phyloP scores from a whole-genome alignment of 306 rosid species.

The Fagus sylvatica region DNA sequence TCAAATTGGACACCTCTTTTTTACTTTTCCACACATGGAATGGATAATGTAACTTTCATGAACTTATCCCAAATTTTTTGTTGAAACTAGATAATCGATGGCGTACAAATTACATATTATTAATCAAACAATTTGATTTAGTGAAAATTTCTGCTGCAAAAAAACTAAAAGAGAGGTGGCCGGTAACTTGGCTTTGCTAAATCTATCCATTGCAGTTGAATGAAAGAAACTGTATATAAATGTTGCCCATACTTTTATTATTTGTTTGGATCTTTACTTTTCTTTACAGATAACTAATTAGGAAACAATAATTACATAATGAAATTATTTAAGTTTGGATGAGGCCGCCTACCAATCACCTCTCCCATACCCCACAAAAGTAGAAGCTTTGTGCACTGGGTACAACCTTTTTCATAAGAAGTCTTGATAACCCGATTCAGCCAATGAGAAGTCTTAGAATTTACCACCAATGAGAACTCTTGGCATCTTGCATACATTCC shows the following conservation, averaged over 20 bases:
- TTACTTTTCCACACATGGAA: not conserved
- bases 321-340: not conserved
- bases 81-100: not conserved
- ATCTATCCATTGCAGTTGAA: not conserved
- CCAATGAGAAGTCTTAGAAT: not conserved
- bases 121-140: not conserved
- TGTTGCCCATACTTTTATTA: not conserved
- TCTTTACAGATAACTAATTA: not conserved
- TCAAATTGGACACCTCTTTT: not conserved
- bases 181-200: not conserved
- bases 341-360: no score
- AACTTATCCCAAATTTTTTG: not conserved
- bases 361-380: no score
- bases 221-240: not conserved
- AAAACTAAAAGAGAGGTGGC: not conserved
- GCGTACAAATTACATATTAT: not conserved
- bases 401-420: not conserved
- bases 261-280: not conserved
- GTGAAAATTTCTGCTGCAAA: no score
- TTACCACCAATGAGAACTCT: no score
- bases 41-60: not conserved
- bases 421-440: not conserved
- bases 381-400: no score
- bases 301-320: not conserved
- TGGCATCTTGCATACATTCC: no score